A percentile compares a stretch with the other conserved stretches of the same genome.
Conservation (phyloP, 2,329 filamentous ascomycete genomes). For the Fusarium nodosum region DNA sequence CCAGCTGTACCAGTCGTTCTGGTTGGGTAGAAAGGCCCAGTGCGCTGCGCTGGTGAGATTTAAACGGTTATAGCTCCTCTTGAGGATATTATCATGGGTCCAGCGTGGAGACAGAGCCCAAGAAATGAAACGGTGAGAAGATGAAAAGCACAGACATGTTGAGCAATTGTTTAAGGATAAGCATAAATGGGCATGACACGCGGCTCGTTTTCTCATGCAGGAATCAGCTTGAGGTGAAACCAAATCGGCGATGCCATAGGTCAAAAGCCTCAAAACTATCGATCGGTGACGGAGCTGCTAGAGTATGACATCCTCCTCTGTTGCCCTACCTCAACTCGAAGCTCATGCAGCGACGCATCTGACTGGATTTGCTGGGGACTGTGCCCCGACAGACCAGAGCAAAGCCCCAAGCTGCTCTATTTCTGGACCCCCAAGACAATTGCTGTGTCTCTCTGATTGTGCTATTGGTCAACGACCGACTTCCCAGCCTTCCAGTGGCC, state of each 20-base stretch:
- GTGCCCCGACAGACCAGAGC: constrained; percentile 31
- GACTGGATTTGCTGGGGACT: constrained; percentile 35
- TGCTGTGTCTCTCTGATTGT: constrained; percentile 19
- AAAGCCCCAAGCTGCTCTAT: constrained; percentile 35
- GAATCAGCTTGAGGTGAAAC: constrained; percentile 32
- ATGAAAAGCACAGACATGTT: constrained; percentile 10
- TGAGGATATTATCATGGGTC: constrained; percentile 35
- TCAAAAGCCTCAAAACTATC: constrained; percentile 34
- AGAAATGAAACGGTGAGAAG: constrained; percentile 33
- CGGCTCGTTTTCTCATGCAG: constrained; percentile 25
- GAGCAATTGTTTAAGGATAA: constrained; percentile 27
- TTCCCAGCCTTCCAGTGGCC: constrained; percentile 38
- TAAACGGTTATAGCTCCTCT: constrained; percentile 34
- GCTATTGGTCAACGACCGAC: constrained; percentile 35
- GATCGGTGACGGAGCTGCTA: constrained; percentile 30
- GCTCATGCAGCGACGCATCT: constrained; percentile 22
- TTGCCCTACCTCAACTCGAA: constrained; percentile 26
- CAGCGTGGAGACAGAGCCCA: constrained; percentile 31
- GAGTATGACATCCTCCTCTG: constrained; percentile 30
- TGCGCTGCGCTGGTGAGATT: constrained; percentile 30
- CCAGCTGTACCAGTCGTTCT: constrained; percentile 30
- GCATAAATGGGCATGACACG: constrained; percentile 17
- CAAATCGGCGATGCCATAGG: constrained; percentile 18
- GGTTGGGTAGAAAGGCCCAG: constrained; percentile 32
- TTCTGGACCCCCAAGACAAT: constrained; percentile 23